Percentiles rank a stretch among this genome's conserved stretches.
Conservation (phyloP, 2,329 filamentous ascomycete species). For the Diaporthe vaccinii region DNA sequence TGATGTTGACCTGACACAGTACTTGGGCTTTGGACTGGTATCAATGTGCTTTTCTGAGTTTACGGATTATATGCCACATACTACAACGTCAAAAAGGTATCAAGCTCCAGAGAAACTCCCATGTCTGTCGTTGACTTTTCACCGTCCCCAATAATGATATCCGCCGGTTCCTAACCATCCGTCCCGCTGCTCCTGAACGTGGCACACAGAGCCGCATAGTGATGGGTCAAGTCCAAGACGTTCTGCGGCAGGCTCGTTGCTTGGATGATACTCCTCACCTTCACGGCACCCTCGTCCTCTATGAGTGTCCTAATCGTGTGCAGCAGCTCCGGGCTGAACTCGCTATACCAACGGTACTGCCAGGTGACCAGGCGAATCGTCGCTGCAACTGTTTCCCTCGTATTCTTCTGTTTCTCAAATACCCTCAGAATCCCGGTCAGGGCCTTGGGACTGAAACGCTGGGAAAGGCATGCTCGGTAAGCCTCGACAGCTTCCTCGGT, state of each 20-base stretch:
- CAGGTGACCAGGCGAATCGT: slow-evolving; percentile 93
- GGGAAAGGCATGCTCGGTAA: slow-evolving; percentile 87
- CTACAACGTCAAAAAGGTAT: slow-evolving; percentile 37
- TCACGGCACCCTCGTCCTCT: slow-evolving; percentile 97
- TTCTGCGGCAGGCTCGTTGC: slow-evolving; percentile 93
- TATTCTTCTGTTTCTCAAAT: slow-evolving; percentile 83
- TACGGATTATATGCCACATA: slow-evolving; percentile 21
- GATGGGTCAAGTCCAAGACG: slow-evolving; percentile 93
- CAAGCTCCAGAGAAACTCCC: slow-evolving; percentile 34
- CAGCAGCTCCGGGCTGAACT: slow-evolving; percentile 94
- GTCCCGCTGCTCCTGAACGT: slow-evolving; percentile 95
- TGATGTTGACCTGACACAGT: not conserved
- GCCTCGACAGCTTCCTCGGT: slow-evolving; percentile 92
- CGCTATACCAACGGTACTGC: slow-evolving; percentile 99
- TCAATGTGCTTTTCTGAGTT: slow-evolving; percentile 18
- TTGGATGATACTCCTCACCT: slow-evolving; percentile 96
- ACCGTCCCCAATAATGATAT: not conserved
- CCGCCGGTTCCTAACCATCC: slow-evolving; percentile 73
- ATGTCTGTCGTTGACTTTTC: slow-evolving; percentile 20
- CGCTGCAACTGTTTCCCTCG: slow-evolving; percentile 84
- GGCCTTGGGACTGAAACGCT: slow-evolving; percentile 94
- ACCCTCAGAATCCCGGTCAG: slow-evolving; percentile 86
- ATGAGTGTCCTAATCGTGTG: slow-evolving; percentile 92
- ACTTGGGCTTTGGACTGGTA: slow-evolving; percentile 10
- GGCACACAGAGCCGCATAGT: slow-evolving; percentile 94